Base-by-base conservation (phyloP, 148 eudicot genomes). In the Bassia scoparia region DNA sequence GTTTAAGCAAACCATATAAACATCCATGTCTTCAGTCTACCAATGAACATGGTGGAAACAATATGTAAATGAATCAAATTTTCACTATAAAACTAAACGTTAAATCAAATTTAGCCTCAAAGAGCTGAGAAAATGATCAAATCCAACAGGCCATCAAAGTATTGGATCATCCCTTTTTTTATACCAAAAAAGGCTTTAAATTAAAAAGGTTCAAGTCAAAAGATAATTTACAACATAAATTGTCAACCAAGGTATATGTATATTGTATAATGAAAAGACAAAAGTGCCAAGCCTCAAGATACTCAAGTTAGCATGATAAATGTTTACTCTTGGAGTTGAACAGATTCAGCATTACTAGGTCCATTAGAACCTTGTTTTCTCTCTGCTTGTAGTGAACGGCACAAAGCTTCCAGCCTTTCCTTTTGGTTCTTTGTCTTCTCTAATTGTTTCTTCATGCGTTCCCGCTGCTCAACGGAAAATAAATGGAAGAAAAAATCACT, bases 311-410 rank as follows among this genome's bases (percentile, higher is more conserved):
- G 31, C 6, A 24, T 77, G n/a, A 66, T 11, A 35, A 68, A 70
- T 61, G 44, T 31, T 84, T 76, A 78, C 11, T 68, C 73, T 60
- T 70, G 69, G 35, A 31, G 46, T 56, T 56, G 72, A 71, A 63
- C 83, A 33, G 87, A 58, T 66, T 85, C 86, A 8, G 78, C 53
- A 70, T 77, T 80, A 74, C 60, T 85, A 62, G 68, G 50, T 23
- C 60, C 81, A 23, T 59, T 67, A 31, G 83, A 54, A 74, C 49
- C 80, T 77, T 84, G 91, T 78, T 91, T 95, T 84, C 99, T 83
- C 72, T 95, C 97, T 31, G 90, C 97, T 80, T 95, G 99, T 69
- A 95, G 90, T 21, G 90, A 91, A 38, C 99, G 86, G 52, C 99
- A 95, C 6, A 95, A 72, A 3, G 97, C 87, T 73, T 95, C 97